Percentiles rank a stretch among this genome's conserved stretches.
phyloP scores from a whole-genome alignment of 2,329 filamentous ascomycete species.

The Xylaria digitata region DNA sequence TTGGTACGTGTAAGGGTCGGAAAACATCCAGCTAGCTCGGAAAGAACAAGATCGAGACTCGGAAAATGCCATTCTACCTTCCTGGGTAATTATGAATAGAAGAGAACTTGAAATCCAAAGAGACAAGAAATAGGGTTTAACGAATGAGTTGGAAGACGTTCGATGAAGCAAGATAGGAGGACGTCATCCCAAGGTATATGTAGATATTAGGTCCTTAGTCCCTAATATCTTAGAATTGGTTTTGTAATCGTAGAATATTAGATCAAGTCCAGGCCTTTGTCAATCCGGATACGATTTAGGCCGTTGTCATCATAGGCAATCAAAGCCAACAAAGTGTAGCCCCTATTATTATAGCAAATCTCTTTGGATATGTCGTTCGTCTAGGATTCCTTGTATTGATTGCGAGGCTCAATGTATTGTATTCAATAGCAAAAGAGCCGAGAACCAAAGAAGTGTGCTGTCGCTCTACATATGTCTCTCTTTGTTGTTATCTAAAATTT shows the following conservation, averaged over 20 bases:
- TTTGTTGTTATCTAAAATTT: too few relatives aligned
- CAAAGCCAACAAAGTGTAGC: background rate
- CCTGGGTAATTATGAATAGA: background rate
- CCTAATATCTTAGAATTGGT: background rate
- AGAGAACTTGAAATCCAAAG: background rate
- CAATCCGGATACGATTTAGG: background rate
- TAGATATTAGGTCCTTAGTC: background rate
- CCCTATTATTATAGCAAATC: too few relatives aligned
- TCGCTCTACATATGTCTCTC: too few relatives aligned
- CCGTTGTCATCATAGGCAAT: background rate
- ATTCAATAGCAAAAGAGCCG: too few relatives aligned
- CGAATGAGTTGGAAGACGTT: background rate
- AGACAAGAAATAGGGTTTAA: background rate
- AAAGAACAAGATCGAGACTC: slow-evolving; percentile 1
- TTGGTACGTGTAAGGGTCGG: slow-evolving; percentile 38
- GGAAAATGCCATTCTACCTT: slow-evolving; percentile 17
- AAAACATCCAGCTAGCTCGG: slow-evolving; percentile 36
- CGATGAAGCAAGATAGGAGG: background rate
- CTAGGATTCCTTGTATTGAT: too few relatives aligned
- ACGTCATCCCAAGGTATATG: background rate
- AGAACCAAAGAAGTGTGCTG: too few relatives aligned
- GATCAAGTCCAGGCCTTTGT: background rate
- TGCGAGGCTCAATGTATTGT: too few relatives aligned
- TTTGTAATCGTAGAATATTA: background rate
- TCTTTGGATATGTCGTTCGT: too few relatives aligned